phyloP scores from a whole-genome alignment of 1,139 yeast genomes.

The Magnusiomyces sp. region DNA sequence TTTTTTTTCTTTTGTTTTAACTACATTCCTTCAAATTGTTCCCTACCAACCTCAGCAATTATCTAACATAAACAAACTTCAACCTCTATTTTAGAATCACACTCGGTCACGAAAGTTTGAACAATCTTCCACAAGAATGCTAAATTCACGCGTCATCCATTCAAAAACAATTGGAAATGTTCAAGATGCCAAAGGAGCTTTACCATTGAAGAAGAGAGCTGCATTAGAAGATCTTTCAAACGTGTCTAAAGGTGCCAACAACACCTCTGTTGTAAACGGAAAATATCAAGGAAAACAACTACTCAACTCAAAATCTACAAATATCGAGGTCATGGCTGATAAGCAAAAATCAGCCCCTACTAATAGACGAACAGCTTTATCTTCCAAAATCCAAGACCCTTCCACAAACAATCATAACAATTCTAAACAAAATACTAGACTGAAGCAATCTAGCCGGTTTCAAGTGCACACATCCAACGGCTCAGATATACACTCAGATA shows the following conservation, averaged over 20 bases:
- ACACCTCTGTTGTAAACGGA: conserved; percentile 6
- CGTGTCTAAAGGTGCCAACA: conserved; percentile 18
- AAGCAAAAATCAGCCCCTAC: neutral
- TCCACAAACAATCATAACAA: conserved; percentile 3
- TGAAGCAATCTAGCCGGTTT: too few relatives aligned
- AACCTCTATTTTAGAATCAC: too few relatives aligned
- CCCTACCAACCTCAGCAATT: too few relatives aligned
- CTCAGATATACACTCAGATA: too few relatives aligned
- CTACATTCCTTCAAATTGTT: too few relatives aligned
- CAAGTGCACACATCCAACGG: too few relatives aligned
- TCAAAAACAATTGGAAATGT: conserved; percentile 1
- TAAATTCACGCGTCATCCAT: conserved; percentile 7
- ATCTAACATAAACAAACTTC: too few relatives aligned
- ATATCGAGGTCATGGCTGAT: neutral
- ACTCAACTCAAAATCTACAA: neutral
- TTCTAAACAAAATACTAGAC: neutral
- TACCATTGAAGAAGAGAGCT: conserved; percentile 18
- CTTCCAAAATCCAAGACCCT: neutral
- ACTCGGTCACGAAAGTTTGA: conserved; percentile 11
- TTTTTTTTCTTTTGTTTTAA: too few relatives aligned
- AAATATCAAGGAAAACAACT: too few relatives aligned
- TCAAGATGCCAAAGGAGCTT: too few relatives aligned
- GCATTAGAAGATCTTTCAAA: conserved; percentile 31
- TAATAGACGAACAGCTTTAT: conserved; percentile 1
- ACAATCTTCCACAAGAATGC: conserved; percentile 6